Evolutionary conservation across 2,329 filamentous ascomycete species (phyloP).

Genomic region (Colletotrichum eremochloae): DNA sequence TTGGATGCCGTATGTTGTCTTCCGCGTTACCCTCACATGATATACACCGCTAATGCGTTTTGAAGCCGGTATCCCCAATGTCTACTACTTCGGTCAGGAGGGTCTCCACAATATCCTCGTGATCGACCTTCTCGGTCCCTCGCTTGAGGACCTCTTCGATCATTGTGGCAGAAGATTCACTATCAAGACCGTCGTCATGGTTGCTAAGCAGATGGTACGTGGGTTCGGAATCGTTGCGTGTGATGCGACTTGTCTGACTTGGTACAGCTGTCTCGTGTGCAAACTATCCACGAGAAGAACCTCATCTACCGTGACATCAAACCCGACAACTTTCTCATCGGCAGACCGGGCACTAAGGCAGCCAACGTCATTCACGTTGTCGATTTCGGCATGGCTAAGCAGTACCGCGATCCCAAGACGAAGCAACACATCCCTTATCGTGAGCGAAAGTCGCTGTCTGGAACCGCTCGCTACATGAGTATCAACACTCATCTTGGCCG

Average conservation of each 20-base stretch:
- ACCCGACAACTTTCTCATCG: conserved; percentile 98
- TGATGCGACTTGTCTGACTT: conserved; percentile 12
- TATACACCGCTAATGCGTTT: conserved; percentile 37
- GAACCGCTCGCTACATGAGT: conserved; percentile 98
- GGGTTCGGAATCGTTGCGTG: neutral
- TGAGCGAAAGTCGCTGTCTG: conserved; percentile 95
- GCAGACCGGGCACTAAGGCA: conserved; percentile 90
- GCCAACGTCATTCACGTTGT: conserved; percentile 98
- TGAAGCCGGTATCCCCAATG: conserved; percentile 96
- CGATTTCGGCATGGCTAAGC: conserved; percentile 99
- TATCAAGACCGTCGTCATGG: conserved; percentile 99
- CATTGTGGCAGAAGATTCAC: conserved; percentile 96
- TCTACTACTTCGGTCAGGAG: conserved; percentile 99
- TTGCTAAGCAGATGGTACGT: conserved; percentile 96
- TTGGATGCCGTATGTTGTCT: conserved; percentile 96
- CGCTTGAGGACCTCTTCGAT: conserved; percentile 96
- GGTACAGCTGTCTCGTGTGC: conserved; percentile 85
- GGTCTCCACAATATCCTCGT: conserved; percentile 99
- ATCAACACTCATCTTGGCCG: conserved; percentile 98
- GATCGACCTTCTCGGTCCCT: conserved; percentile 94
- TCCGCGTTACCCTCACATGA: conserved; percentile 9
- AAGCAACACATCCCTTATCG: conserved; percentile 99
- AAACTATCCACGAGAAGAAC: conserved; percentile 97
- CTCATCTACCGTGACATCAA: conserved; percentile 99
- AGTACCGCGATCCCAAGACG: conserved; percentile 98